A percentile compares a stretch with the other conserved stretches of the same genome.
Conservation (phyloP, 2,329 filamentous ascomycete species). For the Ascochyta koolunga region DNA sequence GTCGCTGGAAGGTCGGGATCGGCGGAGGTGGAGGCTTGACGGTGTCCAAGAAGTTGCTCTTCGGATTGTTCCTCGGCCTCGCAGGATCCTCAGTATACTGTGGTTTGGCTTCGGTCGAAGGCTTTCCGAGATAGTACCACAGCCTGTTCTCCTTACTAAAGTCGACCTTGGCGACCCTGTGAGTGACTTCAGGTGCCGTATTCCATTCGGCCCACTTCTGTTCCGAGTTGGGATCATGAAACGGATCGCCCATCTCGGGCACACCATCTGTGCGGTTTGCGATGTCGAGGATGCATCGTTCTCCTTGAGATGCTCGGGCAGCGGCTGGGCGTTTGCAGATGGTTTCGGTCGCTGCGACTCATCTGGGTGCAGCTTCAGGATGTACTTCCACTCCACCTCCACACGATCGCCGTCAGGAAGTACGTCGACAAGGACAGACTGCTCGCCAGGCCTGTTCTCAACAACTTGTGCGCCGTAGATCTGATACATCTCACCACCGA, state of each 20-base stretch:
- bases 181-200: slow-evolving; percentile 51
- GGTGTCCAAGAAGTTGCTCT: slow-evolving; percentile 75
- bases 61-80: slow-evolving; percentile 67
- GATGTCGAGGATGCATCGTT: slow-evolving; percentile 52
- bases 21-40: slow-evolving; percentile 54
- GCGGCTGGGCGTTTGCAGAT: slow-evolving; percentile 72
- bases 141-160: slow-evolving; percentile 74
- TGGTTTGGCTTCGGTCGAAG: slow-evolving; percentile 86
- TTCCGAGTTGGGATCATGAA: slow-evolving; percentile 53
- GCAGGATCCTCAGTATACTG: slow-evolving; percentile 84
- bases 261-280: slow-evolving; percentile 58
- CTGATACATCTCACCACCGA: slow-evolving; percentile 76
- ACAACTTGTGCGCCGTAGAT: slow-evolving; percentile 90
- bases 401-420: slow-evolving; percentile 81
- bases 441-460: slow-evolving; percentile 79
- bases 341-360: slow-evolving; percentile 77
- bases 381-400: slow-evolving; percentile 85
- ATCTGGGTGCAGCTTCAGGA: slow-evolving; percentile 72
- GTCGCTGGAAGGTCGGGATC: slow-evolving; percentile 36
- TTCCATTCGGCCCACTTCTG: slow-evolving; percentile 73
- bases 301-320: slow-evolving; percentile 64
- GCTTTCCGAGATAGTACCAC: slow-evolving; percentile 86
- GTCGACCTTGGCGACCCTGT: slow-evolving; percentile 71
- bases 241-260: slow-evolving; percentile 54
- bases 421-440: slow-evolving; percentile 78